A percentile compares a stretch with the other conserved stretches of the same genome.
Evolutionary conservation across 495 filamentous ascomycete genomes (phyloP).

Genomic region (Penicillium pulvis): DNA sequence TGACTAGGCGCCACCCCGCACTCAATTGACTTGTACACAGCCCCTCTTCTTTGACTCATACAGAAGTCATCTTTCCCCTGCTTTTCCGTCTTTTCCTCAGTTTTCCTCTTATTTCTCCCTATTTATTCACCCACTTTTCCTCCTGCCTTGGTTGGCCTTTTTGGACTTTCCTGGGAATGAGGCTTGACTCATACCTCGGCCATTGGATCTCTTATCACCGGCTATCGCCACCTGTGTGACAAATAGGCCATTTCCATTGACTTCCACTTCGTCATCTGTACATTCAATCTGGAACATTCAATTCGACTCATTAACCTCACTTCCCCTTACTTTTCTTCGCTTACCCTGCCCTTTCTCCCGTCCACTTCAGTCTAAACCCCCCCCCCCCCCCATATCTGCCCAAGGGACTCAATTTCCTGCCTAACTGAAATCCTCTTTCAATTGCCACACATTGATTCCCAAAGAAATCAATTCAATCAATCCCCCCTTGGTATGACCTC

Average conservation of each 20-base stretch:
- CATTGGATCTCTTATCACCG: constrained; percentile 21
- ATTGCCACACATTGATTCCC: constrained; percentile 1
- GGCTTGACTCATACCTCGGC: constrained; percentile 18
- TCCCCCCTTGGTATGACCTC: constrained; percentile 31
- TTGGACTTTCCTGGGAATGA: neutral
- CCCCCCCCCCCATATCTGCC: neutral
- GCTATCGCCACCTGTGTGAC: constrained; percentile 26
- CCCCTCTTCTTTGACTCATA: constrained; percentile 13
- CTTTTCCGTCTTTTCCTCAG: neutral
- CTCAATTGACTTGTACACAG: constrained; percentile 4
- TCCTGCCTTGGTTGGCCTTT: neutral
- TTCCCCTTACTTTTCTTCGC: neutral
- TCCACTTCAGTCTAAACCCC: neutral
- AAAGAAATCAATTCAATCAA: neutral
- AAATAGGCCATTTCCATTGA: constrained; percentile 26
- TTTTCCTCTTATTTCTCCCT: neutral
- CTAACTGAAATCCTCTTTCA: neutral
- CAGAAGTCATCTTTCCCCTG: neutral
- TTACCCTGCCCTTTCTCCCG: neutral
- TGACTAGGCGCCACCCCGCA: constrained; percentile 20
- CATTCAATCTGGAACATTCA: neutral
- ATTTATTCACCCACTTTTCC: neutral
- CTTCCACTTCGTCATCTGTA: constrained; percentile 13
- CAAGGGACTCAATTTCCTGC: constrained; percentile 1
- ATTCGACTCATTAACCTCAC: constrained; percentile 3